phyloP scores from a whole-genome alignment of 2,329 filamentous ascomycete species.

The Chalaropsis thielavioides region DNA sequence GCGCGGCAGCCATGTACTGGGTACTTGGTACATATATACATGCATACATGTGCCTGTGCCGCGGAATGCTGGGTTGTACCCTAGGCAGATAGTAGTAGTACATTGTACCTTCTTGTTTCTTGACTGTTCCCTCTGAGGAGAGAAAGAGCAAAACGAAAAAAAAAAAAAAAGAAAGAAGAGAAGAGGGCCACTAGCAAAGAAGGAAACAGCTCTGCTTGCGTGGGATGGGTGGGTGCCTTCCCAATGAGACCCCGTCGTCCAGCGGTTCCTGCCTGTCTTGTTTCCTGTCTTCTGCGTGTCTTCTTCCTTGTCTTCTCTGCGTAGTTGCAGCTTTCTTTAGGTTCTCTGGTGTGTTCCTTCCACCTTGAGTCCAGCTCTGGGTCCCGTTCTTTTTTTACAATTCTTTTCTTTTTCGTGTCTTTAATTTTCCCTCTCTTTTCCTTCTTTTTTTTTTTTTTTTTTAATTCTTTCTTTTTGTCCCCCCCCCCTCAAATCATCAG shows the following conservation, averaged over 20 bases:
- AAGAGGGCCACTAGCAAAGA: not conserved
- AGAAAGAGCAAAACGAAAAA: not conserved
- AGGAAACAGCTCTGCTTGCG: not conserved
- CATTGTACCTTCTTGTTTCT: not conserved
- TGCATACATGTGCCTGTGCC: not conserved
- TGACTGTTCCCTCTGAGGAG: not conserved
- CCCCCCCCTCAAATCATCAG: slow-evolving; percentile 4
- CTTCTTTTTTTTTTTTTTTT: not conserved
- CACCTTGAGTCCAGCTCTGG: not conserved
- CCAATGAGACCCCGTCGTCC: not conserved
- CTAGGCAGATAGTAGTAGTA: not conserved
- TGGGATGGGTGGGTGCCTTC: not conserved
- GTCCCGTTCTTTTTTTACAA: not conserved
- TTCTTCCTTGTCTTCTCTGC: not conserved
- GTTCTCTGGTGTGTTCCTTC: too few relatives aligned
- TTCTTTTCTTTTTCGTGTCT: slow-evolving; percentile 3
- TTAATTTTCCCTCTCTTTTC: not conserved
- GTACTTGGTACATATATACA: not conserved
- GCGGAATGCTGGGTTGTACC: not conserved
- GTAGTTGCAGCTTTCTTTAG: not conserved
- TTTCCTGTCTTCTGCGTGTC: slow-evolving; percentile 4
- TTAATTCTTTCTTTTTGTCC: not conserved
- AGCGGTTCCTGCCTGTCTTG: not conserved
- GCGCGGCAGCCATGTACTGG: not conserved
- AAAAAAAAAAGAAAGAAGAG: not conserved